These are phyloP conservation scores for Podila verticillata DNA, from an alignment of 192 early-diverging fungal genomes.

Conservation along the genomic window DNA sequence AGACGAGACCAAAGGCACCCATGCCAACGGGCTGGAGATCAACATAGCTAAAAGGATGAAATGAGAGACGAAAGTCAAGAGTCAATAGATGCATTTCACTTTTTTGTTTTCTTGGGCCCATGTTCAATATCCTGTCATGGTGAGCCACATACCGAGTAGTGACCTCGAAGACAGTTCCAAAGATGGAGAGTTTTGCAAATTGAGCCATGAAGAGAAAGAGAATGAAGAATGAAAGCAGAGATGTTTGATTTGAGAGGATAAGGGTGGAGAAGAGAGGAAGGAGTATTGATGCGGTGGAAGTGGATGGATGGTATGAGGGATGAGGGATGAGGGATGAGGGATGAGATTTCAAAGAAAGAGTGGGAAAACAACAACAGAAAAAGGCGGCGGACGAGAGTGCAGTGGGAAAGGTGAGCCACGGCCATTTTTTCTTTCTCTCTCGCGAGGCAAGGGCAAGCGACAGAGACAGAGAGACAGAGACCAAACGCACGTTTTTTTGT, in stretches of 20 bases:
- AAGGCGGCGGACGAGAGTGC: background rate
- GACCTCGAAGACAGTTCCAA: slow-evolving; percentile 87
- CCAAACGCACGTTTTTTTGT: too few relatives aligned
- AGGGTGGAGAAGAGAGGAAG: background rate
- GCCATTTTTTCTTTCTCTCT: background rate
- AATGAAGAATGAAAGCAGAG: background rate
- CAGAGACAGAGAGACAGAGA: too few relatives aligned
- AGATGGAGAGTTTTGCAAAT: slow-evolving; percentile 80
- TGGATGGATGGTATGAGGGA: too few relatives aligned
- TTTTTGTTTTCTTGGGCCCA: background rate
- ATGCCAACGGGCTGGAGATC: slow-evolving; percentile 95
- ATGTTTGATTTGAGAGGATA: background rate
- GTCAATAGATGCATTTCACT: background rate
- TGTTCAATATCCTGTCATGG: background rate
- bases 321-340: background rate
- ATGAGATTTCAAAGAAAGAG: background rate
- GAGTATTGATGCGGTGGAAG: too few relatives aligned
- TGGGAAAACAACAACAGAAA: background rate
- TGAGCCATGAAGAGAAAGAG: slow-evolving; percentile 64
- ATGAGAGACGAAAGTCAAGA: background rate
- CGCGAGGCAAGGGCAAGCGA: background rate
- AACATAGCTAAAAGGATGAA: slow-evolving; percentile 71
- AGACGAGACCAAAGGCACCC: slow-evolving; percentile 98
- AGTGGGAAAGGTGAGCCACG: background rate
- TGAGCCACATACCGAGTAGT: slow-evolving; percentile 76